Conservation (phyloP, 225 moss, liverwort and hornwort genomes). For the Pseudisothecium myosuroides region DNA sequence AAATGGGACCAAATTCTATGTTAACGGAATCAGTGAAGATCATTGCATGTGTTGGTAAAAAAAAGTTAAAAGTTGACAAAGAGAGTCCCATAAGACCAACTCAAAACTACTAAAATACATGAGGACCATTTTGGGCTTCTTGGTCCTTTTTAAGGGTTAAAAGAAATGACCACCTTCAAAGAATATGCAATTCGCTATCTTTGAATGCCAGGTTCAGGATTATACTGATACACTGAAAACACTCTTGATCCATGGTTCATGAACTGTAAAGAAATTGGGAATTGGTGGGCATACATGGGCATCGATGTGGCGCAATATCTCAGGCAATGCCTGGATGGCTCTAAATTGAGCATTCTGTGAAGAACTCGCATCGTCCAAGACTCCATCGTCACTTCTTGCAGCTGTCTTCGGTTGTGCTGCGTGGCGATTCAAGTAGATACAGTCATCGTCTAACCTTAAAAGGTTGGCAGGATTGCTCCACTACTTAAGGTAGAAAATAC, state of each 20-base stretch:
- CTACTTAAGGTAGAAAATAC: background rate
- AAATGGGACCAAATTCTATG: background rate
- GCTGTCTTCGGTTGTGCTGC: slow-evolving; percentile 10
- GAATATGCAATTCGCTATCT: background rate
- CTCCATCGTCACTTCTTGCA: background rate
- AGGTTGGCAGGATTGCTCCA: background rate
- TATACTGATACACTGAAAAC: background rate
- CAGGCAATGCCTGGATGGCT: slow-evolving; percentile 70
- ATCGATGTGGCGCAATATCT: slow-evolving; percentile 73
- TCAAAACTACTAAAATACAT: background rate
- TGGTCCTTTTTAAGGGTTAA: background rate
- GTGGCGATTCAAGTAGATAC: background rate
- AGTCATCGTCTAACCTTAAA: background rate
- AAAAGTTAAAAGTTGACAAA: too few relatives aligned
- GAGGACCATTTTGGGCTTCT: background rate
- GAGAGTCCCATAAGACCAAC: background rate
- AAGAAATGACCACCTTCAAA: background rate
- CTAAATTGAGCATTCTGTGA: slow-evolving; percentile 79
- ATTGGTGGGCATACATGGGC: slow-evolving; percentile 41
- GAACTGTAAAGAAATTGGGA: background rate
- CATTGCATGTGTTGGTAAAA: background rate
- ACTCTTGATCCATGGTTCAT: background rate
- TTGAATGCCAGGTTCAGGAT: background rate
- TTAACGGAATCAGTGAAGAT: background rate
- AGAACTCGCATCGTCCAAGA: background rate